Conservation (phyloP, 805 yeast genomes). For the Candida montana region DNA sequence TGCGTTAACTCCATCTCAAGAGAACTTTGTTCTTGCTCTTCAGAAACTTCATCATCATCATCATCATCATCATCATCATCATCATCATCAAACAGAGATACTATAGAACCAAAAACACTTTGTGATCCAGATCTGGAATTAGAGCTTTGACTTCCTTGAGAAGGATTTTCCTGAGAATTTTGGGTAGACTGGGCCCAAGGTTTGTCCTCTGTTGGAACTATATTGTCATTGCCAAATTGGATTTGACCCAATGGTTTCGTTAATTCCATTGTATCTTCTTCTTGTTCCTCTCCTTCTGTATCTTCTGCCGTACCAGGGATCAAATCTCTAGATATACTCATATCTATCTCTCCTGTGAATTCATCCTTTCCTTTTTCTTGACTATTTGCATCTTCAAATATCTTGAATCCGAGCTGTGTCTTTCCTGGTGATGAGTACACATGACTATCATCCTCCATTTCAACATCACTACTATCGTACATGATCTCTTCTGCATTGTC, state of each 20-base stretch:
- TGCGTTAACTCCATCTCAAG: constrained; percentile 24
- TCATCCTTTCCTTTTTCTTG: constrained; percentile 17
- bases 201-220: neutral
- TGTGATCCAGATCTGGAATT: constrained; percentile 8
- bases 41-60: constrained; percentile 18
- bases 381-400: constrained; percentile 22
- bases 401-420: constrained; percentile 11
- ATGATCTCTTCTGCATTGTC: constrained; percentile 15
- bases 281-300: too few species aligned
- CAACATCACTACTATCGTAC: constrained; percentile 25
- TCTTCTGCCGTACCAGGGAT: constrained; percentile 1
- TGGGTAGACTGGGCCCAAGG: constrained; percentile 6
- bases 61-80: constrained; percentile 18
- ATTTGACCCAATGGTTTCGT: constrained; percentile 23
- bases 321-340: constrained; percentile 15
- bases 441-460: constrained; percentile 23
- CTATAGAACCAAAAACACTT: constrained; percentile 25
- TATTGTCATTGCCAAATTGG: neutral
- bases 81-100: constrained; percentile 21
- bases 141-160: neutral
- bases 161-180: constrained; percentile 1
- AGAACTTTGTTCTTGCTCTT: constrained; percentile 11
- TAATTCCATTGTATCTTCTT: constrained; percentile 25
- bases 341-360: constrained; percentile 16
- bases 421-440: constrained; percentile 20